Evolutionary conservation across 2,329 filamentous ascomycete species (phyloP).

Genomic region (Cyphellophora europaea): DNA sequence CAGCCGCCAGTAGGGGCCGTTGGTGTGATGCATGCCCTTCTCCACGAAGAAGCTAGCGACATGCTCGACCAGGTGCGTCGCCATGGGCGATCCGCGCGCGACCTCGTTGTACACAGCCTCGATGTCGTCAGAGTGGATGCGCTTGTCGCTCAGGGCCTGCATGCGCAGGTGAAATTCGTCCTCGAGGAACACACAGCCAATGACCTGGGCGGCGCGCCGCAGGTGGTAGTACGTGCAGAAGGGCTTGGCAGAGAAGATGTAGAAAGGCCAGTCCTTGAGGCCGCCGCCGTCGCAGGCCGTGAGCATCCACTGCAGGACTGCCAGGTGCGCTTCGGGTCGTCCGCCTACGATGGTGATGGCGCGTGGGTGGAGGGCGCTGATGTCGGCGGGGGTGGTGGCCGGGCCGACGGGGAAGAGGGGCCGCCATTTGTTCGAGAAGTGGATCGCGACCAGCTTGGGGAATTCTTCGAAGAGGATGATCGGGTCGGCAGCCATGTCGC

Average conservation of each 20-base stretch:
- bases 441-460: constrained; percentile 7
- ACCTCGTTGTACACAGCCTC: constrained; percentile 6
- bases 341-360: constrained; percentile 8
- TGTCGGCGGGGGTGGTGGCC: constrained; percentile 3
- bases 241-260: neutral
- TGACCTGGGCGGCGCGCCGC: constrained; percentile 4
- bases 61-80: constrained; percentile 10
- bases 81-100: constrained; percentile 5
- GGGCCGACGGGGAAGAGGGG: constrained; percentile 3
- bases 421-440: constrained; percentile 10
- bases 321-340: constrained; percentile 6
- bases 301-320: constrained; percentile 15
- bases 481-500: neutral
- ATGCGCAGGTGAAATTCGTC: constrained; percentile 7
- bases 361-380: constrained; percentile 1
- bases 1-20: constrained; percentile 5
- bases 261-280: constrained; percentile 3
- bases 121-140: constrained; percentile 15
- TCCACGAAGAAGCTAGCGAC: constrained; percentile 9
- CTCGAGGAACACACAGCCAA: constrained; percentile 10
- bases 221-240: constrained; percentile 9
- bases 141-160: constrained; percentile 3
- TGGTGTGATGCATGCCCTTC: constrained; percentile 7
- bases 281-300: constrained; percentile 10
- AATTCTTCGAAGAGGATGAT: constrained; percentile 8